A percentile compares a stretch with the other conserved stretches of the same genome.
These are phyloP conservation scores for Lecanicillium sp. DNA, from an alignment of 2,329 filamentous ascomycete species.

Conservation along the genomic window DNA sequence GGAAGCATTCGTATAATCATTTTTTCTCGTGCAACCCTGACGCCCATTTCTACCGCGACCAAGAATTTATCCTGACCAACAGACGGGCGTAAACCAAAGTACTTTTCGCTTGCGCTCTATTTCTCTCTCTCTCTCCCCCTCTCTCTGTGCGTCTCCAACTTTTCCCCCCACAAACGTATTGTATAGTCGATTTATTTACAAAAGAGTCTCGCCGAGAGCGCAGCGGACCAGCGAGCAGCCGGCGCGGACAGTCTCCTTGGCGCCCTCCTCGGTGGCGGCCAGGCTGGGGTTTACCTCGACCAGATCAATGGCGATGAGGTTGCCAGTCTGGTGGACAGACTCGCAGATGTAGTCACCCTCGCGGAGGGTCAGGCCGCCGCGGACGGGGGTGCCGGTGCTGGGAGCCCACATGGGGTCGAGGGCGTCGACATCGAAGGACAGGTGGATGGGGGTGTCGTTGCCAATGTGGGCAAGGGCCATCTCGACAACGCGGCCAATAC, in stretches of 20 bases:
- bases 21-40: slow-evolving; percentile 9
- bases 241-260: slow-evolving; percentile 79
- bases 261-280: slow-evolving; percentile 58
- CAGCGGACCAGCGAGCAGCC: slow-evolving; percentile 89
- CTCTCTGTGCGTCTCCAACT: not conserved
- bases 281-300: slow-evolving; percentile 76
- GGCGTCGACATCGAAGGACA: slow-evolving; percentile 95
- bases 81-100: no score
- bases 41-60: no score
- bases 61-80: no score
- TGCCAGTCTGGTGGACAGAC: slow-evolving; percentile 73
- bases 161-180: not conserved
- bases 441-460: slow-evolving; percentile 88
- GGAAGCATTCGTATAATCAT: slow-evolving; percentile 12
- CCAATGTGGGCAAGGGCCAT: slow-evolving; percentile 98
- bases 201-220: slow-evolving; percentile 82
- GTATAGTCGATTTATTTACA: slow-evolving; percentile 41
- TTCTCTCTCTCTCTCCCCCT: not conserved
- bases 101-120: slow-evolving; percentile 5
- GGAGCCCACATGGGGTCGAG: slow-evolving; percentile 95
- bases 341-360: slow-evolving; percentile 98
- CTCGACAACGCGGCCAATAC: slow-evolving; percentile 92
- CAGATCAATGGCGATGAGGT: slow-evolving; percentile 71
- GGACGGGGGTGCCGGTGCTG: slow-evolving; percentile 89
- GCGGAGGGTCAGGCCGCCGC: slow-evolving; percentile 85